Evolutionary conservation across 1,284 basidiomycete genomes (phyloP).

Genomic region (Naganishia albida): DNA sequence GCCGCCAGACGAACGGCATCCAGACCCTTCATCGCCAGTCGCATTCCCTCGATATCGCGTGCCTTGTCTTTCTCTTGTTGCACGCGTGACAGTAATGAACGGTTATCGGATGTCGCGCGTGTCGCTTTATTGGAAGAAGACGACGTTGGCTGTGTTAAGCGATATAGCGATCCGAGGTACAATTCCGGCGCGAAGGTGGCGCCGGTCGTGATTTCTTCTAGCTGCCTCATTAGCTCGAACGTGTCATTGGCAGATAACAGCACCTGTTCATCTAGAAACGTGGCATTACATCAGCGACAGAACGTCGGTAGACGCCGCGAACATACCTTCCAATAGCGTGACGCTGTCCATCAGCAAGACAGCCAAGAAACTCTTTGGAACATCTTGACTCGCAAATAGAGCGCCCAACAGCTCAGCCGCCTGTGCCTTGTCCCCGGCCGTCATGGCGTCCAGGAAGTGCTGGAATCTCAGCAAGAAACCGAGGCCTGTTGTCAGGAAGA

Average conservation of each 20-base stretch:
- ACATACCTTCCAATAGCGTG: slow-evolving; percentile 53
- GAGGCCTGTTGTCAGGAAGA: slow-evolving; percentile 36
- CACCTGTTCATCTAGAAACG: slow-evolving; percentile 48
- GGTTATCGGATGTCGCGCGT: slow-evolving; percentile 2
- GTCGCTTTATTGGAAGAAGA: neutral
- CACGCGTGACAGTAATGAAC: slow-evolving; percentile 12
- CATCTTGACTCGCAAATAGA: slow-evolving; percentile 51
- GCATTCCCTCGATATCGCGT: slow-evolving; percentile 34
- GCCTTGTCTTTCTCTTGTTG: slow-evolving; percentile 25
- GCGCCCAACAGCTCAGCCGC: slow-evolving; percentile 53
- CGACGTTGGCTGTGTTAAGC: slow-evolving; percentile 17
- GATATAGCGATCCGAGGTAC: slow-evolving; percentile 41
- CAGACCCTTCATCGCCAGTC: slow-evolving; percentile 48
- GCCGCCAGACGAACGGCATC: slow-evolving; percentile 55
- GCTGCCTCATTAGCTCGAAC: slow-evolving; percentile 54
- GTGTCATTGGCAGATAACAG: slow-evolving; percentile 51
- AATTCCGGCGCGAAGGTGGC: slow-evolving; percentile 45
- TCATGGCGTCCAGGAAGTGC: slow-evolving; percentile 55
- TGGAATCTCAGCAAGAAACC: slow-evolving; percentile 56
- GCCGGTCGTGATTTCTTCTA: slow-evolving; percentile 53
- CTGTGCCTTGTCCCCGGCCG: slow-evolving; percentile 44
- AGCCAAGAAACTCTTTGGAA: slow-evolving; percentile 54
- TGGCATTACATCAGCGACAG: neutral
- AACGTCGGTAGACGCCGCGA: neutral
- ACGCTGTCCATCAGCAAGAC: slow-evolving; percentile 55